Evolutionary conservation across 202 grass and related monocot species (phyloP).

Genomic region (Bolboschoenoplectus hybrid): DNA sequence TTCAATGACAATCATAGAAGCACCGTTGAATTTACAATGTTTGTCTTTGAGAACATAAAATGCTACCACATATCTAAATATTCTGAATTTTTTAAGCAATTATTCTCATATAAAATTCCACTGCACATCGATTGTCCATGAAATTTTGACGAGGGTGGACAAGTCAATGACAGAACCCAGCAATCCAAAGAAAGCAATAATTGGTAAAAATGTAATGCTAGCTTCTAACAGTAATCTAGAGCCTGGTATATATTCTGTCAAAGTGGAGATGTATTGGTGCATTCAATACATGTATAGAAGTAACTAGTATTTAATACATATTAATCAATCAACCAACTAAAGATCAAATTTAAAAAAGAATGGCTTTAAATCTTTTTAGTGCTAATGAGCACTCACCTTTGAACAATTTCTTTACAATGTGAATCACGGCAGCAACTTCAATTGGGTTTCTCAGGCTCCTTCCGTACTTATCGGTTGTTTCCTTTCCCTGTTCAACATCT

Average conservation of each 20-base stretch:
- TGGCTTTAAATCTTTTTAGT: background rate
- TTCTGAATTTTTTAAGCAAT: background rate
- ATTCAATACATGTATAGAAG: background rate
- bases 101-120: background rate
- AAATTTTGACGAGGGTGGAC: background rate
- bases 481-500: slow-evolving; percentile 56
- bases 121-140: background rate
- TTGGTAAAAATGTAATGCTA: background rate
- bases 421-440: slow-evolving; percentile 53
- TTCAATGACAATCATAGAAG: background rate
- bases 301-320: background rate
- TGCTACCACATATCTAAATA: background rate
- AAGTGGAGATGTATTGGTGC: background rate
- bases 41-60: background rate
- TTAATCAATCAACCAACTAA: background rate
- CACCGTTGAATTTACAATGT: background rate
- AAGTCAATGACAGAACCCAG: background rate
- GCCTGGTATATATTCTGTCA: background rate
- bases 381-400: slow-evolving; percentile 45
- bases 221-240: background rate
- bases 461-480: slow-evolving; percentile 45
- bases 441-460: slow-evolving; percentile 55
- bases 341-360: background rate
- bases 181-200: background rate
- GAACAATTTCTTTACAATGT: slow-evolving; percentile 57